Percentiles rank a stretch among this genome's conserved stretches.
Evolutionary conservation across 805 yeast genomes (phyloP).

Genomic region (Lipomyces japonicus): DNA sequence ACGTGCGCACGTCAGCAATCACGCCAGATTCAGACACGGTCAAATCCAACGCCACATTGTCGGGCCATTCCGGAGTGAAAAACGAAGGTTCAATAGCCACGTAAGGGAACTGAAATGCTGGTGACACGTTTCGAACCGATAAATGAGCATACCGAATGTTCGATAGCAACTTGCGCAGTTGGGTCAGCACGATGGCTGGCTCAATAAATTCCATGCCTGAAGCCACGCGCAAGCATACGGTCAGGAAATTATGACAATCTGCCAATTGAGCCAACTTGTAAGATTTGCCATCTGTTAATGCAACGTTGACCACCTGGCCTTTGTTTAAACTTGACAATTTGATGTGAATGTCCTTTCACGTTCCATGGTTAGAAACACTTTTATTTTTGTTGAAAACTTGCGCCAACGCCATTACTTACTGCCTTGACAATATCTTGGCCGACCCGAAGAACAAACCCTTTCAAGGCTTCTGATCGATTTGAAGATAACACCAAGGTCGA

Average conservation of each 20-base stretch:
- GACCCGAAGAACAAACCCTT: constrained; percentile 26
- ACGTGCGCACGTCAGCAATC: constrained; percentile 27
- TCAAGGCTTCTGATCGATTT: constrained; percentile 27
- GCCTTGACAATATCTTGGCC: constrained; percentile 27
- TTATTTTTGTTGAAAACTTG: no score
- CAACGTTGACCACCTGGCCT: constrained; percentile 12
- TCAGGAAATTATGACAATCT: constrained; percentile 23
- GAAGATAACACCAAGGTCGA: constrained; percentile 30
- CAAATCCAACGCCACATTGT: constrained; percentile 16
- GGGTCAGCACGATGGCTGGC: constrained; percentile 25
- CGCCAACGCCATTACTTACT: no score
- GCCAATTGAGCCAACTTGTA: constrained; percentile 20
- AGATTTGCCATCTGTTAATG: constrained; percentile 17
- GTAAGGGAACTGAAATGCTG: constrained; percentile 27
- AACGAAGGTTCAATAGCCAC: constrained; percentile 13
- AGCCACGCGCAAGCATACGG: constrained; percentile 16
- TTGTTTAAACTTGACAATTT: constrained; percentile 23
- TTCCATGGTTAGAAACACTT: no score
- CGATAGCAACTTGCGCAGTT: constrained; percentile 22
- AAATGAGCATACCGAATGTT: constrained; percentile 26
- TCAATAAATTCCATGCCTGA: constrained; percentile 28
- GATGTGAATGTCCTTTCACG: constrained; percentile 22
- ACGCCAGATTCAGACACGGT: constrained; percentile 25
- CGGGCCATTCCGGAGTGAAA: constrained; percentile 18
- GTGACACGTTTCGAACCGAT: constrained; percentile 22